Conservation (phyloP, 352 stramenopile genomes). For the Globisporangium yorkense region DNA sequence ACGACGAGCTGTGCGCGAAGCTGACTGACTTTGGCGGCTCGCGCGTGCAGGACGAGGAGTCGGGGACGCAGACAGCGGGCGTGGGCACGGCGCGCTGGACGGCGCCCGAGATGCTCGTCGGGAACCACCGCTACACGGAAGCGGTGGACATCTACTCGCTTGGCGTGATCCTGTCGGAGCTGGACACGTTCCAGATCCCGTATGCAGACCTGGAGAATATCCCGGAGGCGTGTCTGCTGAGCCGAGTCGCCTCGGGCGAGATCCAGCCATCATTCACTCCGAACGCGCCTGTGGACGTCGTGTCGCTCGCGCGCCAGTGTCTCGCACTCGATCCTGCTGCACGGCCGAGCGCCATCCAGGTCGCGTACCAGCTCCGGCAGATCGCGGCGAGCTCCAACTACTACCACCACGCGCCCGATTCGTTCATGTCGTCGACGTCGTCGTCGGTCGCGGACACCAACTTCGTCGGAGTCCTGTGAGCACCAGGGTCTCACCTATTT, state of each 20-base stretch:
- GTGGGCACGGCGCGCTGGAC: constrained; percentile 61
- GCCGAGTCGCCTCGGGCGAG: constrained; percentile 24
- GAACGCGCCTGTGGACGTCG: constrained; percentile 18
- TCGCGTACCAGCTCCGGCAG: constrained; percentile 31
- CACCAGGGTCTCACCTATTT: not conserved
- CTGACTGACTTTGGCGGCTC: constrained; percentile 46
- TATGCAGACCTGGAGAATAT: constrained; percentile 29
- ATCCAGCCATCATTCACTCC: constrained; percentile 20
- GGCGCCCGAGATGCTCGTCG: constrained; percentile 50
- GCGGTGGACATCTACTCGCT: constrained; percentile 59
- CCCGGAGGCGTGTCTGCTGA: constrained; percentile 34
- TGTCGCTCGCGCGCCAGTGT: constrained; percentile 29
- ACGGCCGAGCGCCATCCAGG: constrained; percentile 31
- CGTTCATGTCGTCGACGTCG: constrained; percentile 2
- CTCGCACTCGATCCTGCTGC: constrained; percentile 22
- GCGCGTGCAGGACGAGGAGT: constrained; percentile 20
- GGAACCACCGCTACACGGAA: constrained; percentile 36
- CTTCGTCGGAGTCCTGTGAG: constrained; percentile 5
- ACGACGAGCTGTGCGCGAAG: constrained; percentile 26
- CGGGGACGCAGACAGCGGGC: constrained; percentile 30
- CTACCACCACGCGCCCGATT: not conserved
- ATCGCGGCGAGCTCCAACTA: constrained; percentile 1
- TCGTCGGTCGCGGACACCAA: not conserved
- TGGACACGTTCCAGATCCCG: constrained; percentile 44
- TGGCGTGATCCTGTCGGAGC: constrained; percentile 49